Base-by-base conservation (phyloP, 306 rosid species). In the Erythrophleum fordii region DNA sequence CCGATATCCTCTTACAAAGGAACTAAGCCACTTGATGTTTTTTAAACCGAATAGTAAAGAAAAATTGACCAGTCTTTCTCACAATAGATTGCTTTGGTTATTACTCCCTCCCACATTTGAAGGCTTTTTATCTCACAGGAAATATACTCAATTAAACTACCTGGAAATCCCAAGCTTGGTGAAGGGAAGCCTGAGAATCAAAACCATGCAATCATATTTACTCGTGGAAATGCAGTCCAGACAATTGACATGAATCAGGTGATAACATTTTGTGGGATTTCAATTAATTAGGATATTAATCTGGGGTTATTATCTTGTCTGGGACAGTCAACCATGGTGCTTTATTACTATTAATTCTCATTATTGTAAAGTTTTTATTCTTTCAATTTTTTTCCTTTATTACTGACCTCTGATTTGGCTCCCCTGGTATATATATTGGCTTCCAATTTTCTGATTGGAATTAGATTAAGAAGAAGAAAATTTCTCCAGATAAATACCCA, bases 171-270 rank as follows among this genome's bases (percentile, higher is more conserved):
- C 60, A 91, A 93, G 82, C 64, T 95, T 71, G 99, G 98, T 58
- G 99, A 95, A 93, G 99, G 98, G 87, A 95, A 95, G 85, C 97
- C 99, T 0, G 99, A 95, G 86, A 95, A 95, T 78, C 99, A 95
- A 83, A 95, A 95, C 77, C 99, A 95, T 82, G 99, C 98, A 35
- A 78, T 95, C 76, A 83, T 93, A 77, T 95, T 95, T 87, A 95
- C 99, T 18, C 99, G 99, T 71, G 99, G 99, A 76, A 93, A 88
- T 88, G 99, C 98, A 17, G 70, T 95, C 78, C 99, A 95, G 87
- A 91, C 99, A 68, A 93, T 95, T 80, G 99, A 95, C 83, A 93
- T 95, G 98, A 93, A 95, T 88, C 99, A 95, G 98, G 99, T 95
- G 83, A 86, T 34, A 51, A 45, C 59, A 25, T n/a, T n/a, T n/a